Evolutionary conservation across 2,329 filamentous ascomycete genomes (phyloP).

Genomic region (Atkinsonella hypoxylon): DNA sequence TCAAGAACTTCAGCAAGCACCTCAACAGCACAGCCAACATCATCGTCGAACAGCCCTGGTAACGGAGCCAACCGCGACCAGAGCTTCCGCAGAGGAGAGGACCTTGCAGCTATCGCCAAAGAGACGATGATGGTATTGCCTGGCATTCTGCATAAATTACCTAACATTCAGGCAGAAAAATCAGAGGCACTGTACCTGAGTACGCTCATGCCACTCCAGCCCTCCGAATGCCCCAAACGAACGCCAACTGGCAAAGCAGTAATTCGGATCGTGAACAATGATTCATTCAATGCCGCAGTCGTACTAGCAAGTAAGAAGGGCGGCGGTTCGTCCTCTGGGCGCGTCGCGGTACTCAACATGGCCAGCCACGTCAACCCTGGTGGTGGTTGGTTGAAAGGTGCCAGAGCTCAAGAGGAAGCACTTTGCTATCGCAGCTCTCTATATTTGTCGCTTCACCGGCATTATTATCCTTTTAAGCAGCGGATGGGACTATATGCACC

Average conservation of each 20-base stretch:
- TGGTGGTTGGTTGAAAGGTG: slow-evolving; percentile 52
- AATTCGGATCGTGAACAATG: slow-evolving; percentile 41
- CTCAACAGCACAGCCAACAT: slow-evolving; percentile 7
- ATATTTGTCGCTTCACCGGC: slow-evolving; percentile 30
- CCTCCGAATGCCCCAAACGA: slow-evolving; percentile 29
- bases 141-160: slow-evolving; percentile 31
- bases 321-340: slow-evolving; percentile 12
- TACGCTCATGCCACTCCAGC: slow-evolving; percentile 26
- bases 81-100: slow-evolving; percentile 8
- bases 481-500: slow-evolving; percentile 47
- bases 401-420: slow-evolving; percentile 56
- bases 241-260: slow-evolving; percentile 16
- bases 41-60: slow-evolving; percentile 1
- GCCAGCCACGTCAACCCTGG: slow-evolving; percentile 45
- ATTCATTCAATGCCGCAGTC: slow-evolving; percentile 46
- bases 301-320: slow-evolving; percentile 18
- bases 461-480: slow-evolving; percentile 41
- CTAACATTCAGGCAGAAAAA: slow-evolving; percentile 23
- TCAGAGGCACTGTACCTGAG: slow-evolving; percentile 26
- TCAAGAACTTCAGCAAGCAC: slow-evolving; percentile 3
- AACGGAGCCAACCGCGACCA: neutral
- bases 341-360: slow-evolving; percentile 54
- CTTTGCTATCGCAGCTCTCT: slow-evolving; percentile 53
- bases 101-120: slow-evolving; percentile 29
- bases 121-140: slow-evolving; percentile 38